Evolutionary conservation across 495 filamentous ascomycete genomes (phyloP).

Genomic region (Lepidopterella palustris): DNA sequence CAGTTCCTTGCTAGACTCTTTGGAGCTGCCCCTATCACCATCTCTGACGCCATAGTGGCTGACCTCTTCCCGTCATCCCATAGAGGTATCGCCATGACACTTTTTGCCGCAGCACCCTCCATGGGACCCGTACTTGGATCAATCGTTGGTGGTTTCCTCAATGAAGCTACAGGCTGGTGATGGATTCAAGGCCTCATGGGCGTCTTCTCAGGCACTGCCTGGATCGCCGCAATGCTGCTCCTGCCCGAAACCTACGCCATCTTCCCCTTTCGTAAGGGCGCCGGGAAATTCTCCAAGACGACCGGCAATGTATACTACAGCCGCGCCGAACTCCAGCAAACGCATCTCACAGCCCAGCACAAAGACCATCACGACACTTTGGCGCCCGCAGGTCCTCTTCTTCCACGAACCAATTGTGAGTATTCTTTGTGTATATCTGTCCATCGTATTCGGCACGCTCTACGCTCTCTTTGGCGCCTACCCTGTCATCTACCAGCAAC

Average conservation of each 20-base stretch:
- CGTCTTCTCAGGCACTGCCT: slow-evolving; percentile 47
- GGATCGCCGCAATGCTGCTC: slow-evolving; percentile 23
- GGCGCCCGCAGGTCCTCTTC: slow-evolving; percentile 56
- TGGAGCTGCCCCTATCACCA: slow-evolving; percentile 46
- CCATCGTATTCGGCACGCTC: slow-evolving; percentile 55
- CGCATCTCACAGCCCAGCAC: neutral
- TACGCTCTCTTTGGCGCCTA: slow-evolving; percentile 61
- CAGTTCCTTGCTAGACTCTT: slow-evolving; percentile 51
- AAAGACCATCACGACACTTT: slow-evolving; percentile 44
- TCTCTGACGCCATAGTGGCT: slow-evolving; percentile 47
- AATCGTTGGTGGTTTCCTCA: slow-evolving; percentile 48
- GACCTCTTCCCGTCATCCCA: slow-evolving; percentile 43
- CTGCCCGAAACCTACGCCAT: slow-evolving; percentile 33
- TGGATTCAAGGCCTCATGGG: slow-evolving; percentile 54
- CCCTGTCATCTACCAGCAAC: slow-evolving; percentile 35
- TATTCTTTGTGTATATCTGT: slow-evolving; percentile 52
- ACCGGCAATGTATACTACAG: neutral
- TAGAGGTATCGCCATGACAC: slow-evolving; percentile 46
- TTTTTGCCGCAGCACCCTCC: slow-evolving; percentile 46
- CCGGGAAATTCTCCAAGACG: slow-evolving; percentile 41
- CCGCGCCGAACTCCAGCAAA: neutral
- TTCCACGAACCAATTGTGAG: slow-evolving; percentile 57
- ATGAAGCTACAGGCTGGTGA: slow-evolving; percentile 53
- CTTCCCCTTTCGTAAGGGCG: slow-evolving; percentile 2
- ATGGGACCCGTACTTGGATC: slow-evolving; percentile 51